Evolutionary conservation across 129 eudicot genomes (phyloP).

Genomic region (Oenanthe sinensis): DNA sequence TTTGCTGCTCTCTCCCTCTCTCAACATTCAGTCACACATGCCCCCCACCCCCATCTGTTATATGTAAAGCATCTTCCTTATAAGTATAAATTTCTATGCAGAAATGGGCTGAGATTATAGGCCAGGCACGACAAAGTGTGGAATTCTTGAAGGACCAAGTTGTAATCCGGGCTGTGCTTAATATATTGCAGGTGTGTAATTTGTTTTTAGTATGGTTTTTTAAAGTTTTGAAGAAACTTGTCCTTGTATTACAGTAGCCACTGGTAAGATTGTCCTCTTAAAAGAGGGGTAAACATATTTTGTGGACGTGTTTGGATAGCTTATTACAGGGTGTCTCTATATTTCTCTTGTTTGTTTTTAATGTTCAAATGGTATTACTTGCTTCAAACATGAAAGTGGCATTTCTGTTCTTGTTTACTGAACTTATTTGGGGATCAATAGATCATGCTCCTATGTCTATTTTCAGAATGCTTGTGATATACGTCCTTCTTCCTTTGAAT

Average conservation of each 20-base stretch:
- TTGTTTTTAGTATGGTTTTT: neutral
- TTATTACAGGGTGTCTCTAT: neutral
- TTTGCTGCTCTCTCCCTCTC: neutral
- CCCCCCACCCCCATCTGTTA: neutral
- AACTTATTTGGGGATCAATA: neutral
- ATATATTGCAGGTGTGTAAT: conserved; percentile 74
- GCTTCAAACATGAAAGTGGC: no score
- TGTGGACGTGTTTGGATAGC: neutral
- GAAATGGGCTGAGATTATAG: conserved; percentile 96
- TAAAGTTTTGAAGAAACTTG: neutral
- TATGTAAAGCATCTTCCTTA: conserved; percentile 9
- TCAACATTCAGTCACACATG: neutral
- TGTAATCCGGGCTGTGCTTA: conserved; percentile 82
- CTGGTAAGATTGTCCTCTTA: neutral
- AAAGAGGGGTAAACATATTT: neutral
- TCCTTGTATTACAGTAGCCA: neutral
- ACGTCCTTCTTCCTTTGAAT: neutral
- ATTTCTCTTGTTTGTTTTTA: neutral
- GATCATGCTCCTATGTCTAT: neutral
- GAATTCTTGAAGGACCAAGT: conserved; percentile 77
- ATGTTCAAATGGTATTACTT: no score
- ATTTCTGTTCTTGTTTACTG: neutral
- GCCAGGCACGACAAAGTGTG: conserved; percentile 88
- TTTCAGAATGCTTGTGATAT: neutral
- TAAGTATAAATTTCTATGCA: conserved; percentile 29